A percentile compares a stretch with the other conserved stretches of the same genome.
Evolutionary conservation across 2,329 filamentous ascomycete species (phyloP).

Genomic region (Aspergillus udagawae): DNA sequence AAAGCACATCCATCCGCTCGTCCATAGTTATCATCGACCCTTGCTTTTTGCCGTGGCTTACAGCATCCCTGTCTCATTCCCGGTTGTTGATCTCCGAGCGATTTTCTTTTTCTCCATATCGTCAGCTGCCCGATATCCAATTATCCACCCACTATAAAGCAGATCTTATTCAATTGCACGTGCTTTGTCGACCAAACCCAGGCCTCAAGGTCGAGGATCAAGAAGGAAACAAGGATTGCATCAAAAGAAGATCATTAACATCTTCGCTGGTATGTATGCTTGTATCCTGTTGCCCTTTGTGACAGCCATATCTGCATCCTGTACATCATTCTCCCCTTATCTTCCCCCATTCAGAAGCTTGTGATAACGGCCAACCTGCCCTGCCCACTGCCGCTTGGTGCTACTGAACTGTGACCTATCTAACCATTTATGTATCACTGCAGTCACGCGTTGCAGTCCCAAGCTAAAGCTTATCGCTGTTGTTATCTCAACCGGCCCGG

Average conservation of each 20-base stretch:
- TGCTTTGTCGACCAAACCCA: not conserved
- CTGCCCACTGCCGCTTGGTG: conserved; percentile 5
- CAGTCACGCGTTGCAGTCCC: conserved; percentile 8
- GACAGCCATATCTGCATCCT: conserved; percentile 3
- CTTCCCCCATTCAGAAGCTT: conserved; percentile 20
- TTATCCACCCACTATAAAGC: conserved; percentile 7
- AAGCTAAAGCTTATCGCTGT: conserved; percentile 17
- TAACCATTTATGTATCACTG: conserved; percentile 15
- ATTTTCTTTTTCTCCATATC: conserved; percentile 9
- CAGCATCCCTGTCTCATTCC: conserved; percentile 7
- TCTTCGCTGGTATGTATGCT: conserved; percentile 4
- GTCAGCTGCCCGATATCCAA: conserved; percentile 5
- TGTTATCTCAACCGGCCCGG: conserved; percentile 9
- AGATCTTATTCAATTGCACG: conserved; percentile 9
- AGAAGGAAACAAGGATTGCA: not conserved
- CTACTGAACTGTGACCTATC: conserved; percentile 17
- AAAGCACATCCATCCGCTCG: conserved; percentile 2
- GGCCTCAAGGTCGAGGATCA: not conserved
- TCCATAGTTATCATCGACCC: not conserved
- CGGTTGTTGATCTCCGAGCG: conserved; percentile 11
- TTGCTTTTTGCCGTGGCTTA: conserved; percentile 3
- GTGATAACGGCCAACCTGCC: conserved; percentile 15
- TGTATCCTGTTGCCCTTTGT: not conserved
- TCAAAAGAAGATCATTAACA: not conserved
- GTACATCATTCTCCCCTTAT: conserved; percentile 17